Conservation (phyloP, 106 monocot species). For the Ottelia alismoides region DNA sequence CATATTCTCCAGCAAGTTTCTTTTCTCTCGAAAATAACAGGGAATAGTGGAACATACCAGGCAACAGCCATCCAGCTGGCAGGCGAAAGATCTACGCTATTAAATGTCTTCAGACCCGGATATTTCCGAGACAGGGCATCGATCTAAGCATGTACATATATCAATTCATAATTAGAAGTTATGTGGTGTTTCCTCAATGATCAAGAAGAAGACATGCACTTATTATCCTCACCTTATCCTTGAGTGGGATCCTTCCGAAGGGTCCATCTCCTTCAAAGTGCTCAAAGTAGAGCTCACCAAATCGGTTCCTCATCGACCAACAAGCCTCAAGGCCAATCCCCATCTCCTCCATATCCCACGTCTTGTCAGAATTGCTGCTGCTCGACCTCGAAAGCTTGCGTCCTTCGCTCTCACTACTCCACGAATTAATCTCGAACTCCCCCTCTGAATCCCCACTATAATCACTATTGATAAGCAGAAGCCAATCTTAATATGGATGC, state of each 20-base stretch:
- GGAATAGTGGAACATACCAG: constrained; percentile 27
- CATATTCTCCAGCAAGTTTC: neutral
- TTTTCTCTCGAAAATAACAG: neutral
- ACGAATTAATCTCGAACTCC: constrained; percentile 41
- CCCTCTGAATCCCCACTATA: constrained; percentile 23
- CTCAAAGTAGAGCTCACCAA: constrained; percentile 59
- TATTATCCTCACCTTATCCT: constrained; percentile 53
- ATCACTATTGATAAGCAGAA: neutral
- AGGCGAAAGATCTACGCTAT: constrained; percentile 66
- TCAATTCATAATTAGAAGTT: neutral
- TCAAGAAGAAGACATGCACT: neutral
- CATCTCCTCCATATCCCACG: constrained; percentile 53
- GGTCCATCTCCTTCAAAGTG: constrained; percentile 54
- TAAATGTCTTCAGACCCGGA: constrained; percentile 53
- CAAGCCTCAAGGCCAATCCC: constrained; percentile 22
- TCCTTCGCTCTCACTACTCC: constrained; percentile 39
- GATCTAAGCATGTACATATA: constrained; percentile 15
- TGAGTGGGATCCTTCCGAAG: constrained; percentile 53
- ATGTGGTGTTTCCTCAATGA: neutral
- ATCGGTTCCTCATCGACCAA: constrained; percentile 15
- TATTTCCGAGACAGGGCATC: constrained; percentile 27
- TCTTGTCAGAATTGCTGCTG: constrained; percentile 13
- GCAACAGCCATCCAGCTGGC: constrained; percentile 91
- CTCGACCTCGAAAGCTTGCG: constrained; percentile 41
- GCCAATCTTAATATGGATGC: neutral